Percentiles rank a stretch among this genome's conserved stretches.
These are phyloP conservation scores for Solanum pinnatisectum DNA, from an alignment of 257 asterid genomes.

Conservation along the genomic window DNA sequence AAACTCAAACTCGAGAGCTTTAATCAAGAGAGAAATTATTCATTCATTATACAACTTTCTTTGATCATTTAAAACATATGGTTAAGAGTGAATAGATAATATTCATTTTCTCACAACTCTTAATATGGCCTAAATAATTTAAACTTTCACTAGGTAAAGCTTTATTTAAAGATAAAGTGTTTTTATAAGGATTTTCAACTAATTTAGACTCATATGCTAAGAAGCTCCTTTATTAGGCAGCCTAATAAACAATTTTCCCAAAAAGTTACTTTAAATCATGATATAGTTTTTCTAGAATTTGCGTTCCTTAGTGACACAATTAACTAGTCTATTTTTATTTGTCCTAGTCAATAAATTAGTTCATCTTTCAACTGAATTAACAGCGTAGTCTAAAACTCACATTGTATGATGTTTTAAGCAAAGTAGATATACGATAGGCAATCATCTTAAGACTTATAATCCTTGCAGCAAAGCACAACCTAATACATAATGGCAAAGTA, in stretches of 20 bases:
- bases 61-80: no score
- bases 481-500: background rate
- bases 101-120: background rate
- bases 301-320: background rate
- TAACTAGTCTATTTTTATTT: background rate
- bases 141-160: background rate
- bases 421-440: background rate
- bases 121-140: background rate
- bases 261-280: background rate
- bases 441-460: background rate
- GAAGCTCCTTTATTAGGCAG: no score
- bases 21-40: no score
- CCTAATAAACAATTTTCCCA: no score
- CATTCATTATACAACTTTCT: no score
- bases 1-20: no score
- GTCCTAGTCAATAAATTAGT: background rate
- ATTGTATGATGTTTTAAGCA: background rate
- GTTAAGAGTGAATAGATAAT: background rate
- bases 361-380: background rate
- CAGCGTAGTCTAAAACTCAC: background rate
- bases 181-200: no score
- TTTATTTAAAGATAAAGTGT: no score
- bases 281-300: background rate
- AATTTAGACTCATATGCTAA: rapidly evolving
- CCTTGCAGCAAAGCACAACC: background rate